A percentile compares a stretch with the other conserved stretches of the same genome.
These are phyloP conservation scores for Arabidopsis arenosa DNA, from an alignment of 345 rosid genomes.

Conservation along the genomic window DNA sequence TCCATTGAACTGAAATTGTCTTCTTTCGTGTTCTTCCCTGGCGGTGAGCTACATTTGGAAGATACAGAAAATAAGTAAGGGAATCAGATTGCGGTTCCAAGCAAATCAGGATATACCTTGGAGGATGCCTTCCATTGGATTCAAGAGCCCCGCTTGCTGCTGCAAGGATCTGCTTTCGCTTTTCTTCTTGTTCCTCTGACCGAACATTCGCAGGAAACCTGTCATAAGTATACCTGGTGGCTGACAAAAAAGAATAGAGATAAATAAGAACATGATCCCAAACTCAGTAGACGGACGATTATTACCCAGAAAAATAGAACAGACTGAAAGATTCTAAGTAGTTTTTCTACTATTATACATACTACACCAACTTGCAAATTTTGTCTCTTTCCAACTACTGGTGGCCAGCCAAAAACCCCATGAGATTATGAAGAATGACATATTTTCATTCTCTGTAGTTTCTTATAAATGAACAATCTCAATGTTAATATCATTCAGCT, in stretches of 20 bases:
- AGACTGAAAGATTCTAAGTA: constrained; percentile 13
- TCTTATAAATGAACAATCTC: constrained; percentile 19
- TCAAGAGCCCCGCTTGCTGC: constrained; percentile 90
- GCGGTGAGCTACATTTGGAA: constrained; percentile 69
- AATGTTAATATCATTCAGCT: constrained; percentile 20
- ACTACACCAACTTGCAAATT: constrained; percentile 16
- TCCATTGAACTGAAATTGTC: constrained; percentile 83
- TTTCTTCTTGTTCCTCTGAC: constrained; percentile 94
- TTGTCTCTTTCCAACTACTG: constrained; percentile 29
- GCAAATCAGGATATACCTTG: constrained; percentile 61
- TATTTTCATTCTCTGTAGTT: constrained; percentile 19
- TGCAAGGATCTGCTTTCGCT: constrained; percentile 92
- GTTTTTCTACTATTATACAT: constrained; percentile 18
- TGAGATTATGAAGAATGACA: constrained; percentile 11
- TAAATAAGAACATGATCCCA: constrained; percentile 32
- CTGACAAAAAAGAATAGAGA: constrained; percentile 52
- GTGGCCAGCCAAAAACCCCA: constrained; percentile 30
- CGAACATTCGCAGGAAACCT: constrained; percentile 90
- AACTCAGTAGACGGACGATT: constrained; percentile 6
- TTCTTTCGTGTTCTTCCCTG: constrained; percentile 61
- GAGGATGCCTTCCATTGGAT: constrained; percentile 69
- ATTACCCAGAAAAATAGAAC: constrained; percentile 18
- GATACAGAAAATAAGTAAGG: constrained; percentile 26
- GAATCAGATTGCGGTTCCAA: constrained; percentile 28
- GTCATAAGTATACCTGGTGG: constrained; percentile 88